Evolutionary conservation across 2,329 filamentous ascomycete genomes (phyloP), one percentile per base, ranked within the genome.

Genomic region (Aphanocladium album): DNA sequence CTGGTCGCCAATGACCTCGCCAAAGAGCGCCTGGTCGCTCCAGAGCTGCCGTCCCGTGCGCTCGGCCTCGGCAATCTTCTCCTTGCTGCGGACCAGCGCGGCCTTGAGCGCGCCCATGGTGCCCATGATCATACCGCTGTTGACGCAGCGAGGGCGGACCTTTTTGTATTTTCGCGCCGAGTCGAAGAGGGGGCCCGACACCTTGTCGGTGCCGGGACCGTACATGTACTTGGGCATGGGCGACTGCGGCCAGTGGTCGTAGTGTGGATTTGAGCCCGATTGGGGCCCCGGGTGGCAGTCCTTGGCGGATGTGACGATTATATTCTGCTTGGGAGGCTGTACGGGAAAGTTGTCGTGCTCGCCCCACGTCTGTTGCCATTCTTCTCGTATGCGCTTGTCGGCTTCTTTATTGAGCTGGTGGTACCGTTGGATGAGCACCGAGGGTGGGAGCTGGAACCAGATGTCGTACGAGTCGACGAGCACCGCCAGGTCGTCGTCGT

Each of bases 391-490:
- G 8, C 73, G 68, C 3, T 65, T 67, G 52, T 75, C 67, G 14
- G 73, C 73, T 43, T 74, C 69, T 5, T 63, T 63, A 60, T 75
- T 75, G 25, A 75, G 64, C 16, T 66, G 65, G 54, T 74, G 73
- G 58, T 71, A 76, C 8, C 74, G 70, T 43, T 73, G 61, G 5
- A 76, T 68, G 2, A 76, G 68, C 1, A 74, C 73, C 5, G 72
- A 71, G 0, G 73, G 72, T 0, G 74, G 74, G 0, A 76, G 68
- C 55, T 76, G 74, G 46, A 76, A 76, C 74, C 74, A 76, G 41
- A 73, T 64, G 46, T 76, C 73, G 62, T 76, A 72, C 0, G 73
- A 71, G 25, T 76, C 74, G 1, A 76, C 71, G n/a, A 76, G 64
- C 0, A 76, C 64, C 1, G 70, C 69, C 1, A 76, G 61, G 58